phyloP scores from a whole-genome alignment of 2,329 filamentous ascomycete genomes.

The Penicillium sp. region DNA sequence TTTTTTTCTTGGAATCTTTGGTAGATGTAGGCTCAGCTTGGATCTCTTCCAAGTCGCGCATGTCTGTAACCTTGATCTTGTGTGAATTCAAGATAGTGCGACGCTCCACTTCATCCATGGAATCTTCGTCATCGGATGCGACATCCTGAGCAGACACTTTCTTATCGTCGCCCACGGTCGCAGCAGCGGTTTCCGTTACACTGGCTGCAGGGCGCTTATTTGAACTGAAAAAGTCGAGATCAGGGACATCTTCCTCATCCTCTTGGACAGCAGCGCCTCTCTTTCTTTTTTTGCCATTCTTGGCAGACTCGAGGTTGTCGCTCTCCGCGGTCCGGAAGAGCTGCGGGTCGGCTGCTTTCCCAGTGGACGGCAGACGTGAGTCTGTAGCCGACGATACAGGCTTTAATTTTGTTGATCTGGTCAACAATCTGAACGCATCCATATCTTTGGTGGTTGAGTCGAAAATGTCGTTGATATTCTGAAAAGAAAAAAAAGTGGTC shows the following conservation, averaged over 20 bases:
- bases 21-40: slow-evolving; percentile 22
- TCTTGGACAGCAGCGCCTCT: slow-evolving; percentile 25
- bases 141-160: slow-evolving; percentile 20
- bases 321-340: slow-evolving; percentile 34
- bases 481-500: slow-evolving; percentile 27
- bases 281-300: slow-evolving; percentile 38
- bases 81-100: slow-evolving; percentile 73
- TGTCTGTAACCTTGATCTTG: slow-evolving; percentile 76
- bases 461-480: slow-evolving; percentile 17
- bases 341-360: slow-evolving; percentile 39
- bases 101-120: slow-evolving; percentile 66
- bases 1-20: slow-evolving; percentile 49
- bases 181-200: slow-evolving; percentile 13
- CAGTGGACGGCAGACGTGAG: slow-evolving; percentile 39
- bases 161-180: slow-evolving; percentile 16
- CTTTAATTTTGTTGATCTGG: slow-evolving; percentile 45
- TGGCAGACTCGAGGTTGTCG: slow-evolving; percentile 29
- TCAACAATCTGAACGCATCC: slow-evolving; percentile 48
- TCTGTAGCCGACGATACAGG: slow-evolving; percentile 26
- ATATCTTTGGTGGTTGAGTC: slow-evolving; percentile 28
- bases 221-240: slow-evolving; percentile 39
- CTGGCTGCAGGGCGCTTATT: slow-evolving; percentile 25
- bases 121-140: slow-evolving; percentile 25
- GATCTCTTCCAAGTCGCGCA: slow-evolving; percentile 53
- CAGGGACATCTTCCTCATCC: slow-evolving; percentile 24